Percentiles rank a stretch among this genome's conserved stretches.
These are phyloP conservation scores for Saccharomycopsis schoenii DNA, from an alignment of 805 yeast species.

Conservation along the genomic window DNA sequence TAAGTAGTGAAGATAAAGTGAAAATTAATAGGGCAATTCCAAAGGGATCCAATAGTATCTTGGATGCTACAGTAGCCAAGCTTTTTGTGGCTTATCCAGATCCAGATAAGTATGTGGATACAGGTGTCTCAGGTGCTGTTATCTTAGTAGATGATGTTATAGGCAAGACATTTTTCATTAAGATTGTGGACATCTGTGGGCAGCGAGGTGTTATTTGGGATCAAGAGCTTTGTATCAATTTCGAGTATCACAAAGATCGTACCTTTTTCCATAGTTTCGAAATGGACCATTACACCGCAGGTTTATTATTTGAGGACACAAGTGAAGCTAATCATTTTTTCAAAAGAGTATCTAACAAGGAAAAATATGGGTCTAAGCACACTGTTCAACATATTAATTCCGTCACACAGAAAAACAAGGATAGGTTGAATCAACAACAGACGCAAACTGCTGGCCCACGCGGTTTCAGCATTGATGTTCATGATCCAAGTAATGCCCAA, in stretches of 20 bases:
- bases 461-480: constrained; percentile 33
- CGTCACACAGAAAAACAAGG: constrained; percentile 56
- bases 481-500: constrained; percentile 40
- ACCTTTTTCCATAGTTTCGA: constrained; percentile 93
- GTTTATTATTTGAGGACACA: constrained; percentile 81
- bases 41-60: constrained; percentile 73
- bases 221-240: constrained; percentile 83
- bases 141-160: constrained; percentile 84
- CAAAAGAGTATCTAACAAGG: constrained; percentile 65
- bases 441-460: constrained; percentile 45
- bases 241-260: constrained; percentile 87
- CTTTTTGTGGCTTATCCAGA: constrained; percentile 87
- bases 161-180: constrained; percentile 87
- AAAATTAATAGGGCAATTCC: constrained; percentile 84
- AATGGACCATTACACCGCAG: constrained; percentile 79
- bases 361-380: constrained; percentile 78
- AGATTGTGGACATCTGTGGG: constrained; percentile 77
- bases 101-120: constrained; percentile 69
- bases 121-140: constrained; percentile 85
- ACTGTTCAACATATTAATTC: constrained; percentile 85
- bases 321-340: constrained; percentile 78
- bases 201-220: constrained; percentile 88
- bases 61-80: constrained; percentile 86
- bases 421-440: constrained; percentile 20
- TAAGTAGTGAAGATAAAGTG: constrained; percentile 65